phyloP scores from a whole-genome alignment of 495 filamentous ascomycete species.

The Aspergillus kassunensis region DNA sequence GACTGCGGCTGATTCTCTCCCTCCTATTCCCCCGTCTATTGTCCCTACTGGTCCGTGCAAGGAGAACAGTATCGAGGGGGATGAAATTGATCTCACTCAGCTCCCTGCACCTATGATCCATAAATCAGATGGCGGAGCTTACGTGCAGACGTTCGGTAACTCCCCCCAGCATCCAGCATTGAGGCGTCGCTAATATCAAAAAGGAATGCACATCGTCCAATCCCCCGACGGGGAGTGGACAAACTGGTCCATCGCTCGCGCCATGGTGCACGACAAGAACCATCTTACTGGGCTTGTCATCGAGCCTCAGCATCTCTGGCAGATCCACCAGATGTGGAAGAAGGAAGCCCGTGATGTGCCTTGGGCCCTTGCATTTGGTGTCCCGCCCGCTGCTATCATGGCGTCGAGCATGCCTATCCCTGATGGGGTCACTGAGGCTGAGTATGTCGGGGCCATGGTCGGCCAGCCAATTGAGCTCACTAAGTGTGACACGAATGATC shows the following conservation, averaged over 20 bases:
- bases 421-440: constrained; percentile 30
- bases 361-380: constrained; percentile 34
- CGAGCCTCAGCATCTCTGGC: constrained; percentile 30
- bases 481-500: constrained; percentile 38
- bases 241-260: constrained; percentile 41
- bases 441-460: constrained; percentile 31
- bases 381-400: constrained; percentile 39
- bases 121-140: constrained; percentile 35
- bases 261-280: constrained; percentile 34
- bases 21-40: constrained; percentile 24
- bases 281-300: constrained; percentile 27
- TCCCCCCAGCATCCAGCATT: not conserved
- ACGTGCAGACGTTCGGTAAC: constrained; percentile 28
- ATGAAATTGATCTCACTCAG: constrained; percentile 31
- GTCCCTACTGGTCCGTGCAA: constrained; percentile 30
- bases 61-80: constrained; percentile 25
- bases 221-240: constrained; percentile 32
- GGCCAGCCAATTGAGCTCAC: constrained; percentile 31
- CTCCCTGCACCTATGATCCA: constrained; percentile 34
- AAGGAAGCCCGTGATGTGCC: constrained; percentile 31
- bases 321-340: constrained; percentile 36
- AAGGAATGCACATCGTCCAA: constrained; percentile 35
- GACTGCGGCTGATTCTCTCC: constrained; percentile 13
- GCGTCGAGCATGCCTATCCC: constrained; percentile 35
- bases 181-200: not conserved